Evolutionary conservation across 2,329 filamentous ascomycete genomes (phyloP).

Genomic region (Cyclaneusma minus): DNA sequence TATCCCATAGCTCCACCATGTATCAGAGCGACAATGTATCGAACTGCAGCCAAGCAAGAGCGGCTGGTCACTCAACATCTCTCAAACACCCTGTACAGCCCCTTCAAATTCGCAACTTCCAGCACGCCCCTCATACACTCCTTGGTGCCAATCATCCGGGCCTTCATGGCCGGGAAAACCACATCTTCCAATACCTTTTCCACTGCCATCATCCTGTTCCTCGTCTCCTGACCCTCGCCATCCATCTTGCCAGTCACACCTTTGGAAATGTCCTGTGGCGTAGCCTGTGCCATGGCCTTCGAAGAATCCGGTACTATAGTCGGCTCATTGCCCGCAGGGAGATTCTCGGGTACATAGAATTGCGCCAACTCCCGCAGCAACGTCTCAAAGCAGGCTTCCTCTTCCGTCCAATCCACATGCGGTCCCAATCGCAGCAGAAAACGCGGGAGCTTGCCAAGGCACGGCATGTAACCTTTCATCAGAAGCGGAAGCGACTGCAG

Average conservation of each 20-base stretch:
- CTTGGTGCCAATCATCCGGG: conserved; percentile 68
- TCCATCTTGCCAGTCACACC: conserved; percentile 22
- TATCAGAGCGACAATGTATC: no score
- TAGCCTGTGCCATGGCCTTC: conserved; percentile 12
- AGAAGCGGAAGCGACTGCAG: conserved; percentile 70
- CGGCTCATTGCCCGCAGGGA: conserved; percentile 38
- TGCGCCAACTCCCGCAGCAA: conserved; percentile 77
- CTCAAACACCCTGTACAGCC: conserved; percentile 88
- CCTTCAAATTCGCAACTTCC: conserved; percentile 84
- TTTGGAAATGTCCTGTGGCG: conserved; percentile 12
- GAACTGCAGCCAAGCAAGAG: no score
- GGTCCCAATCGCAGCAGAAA: conserved; percentile 84
- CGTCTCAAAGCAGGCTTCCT: conserved; percentile 71
- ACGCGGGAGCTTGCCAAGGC: conserved; percentile 69
- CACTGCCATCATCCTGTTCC: conserved; percentile 50
- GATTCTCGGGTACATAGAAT: conserved; percentile 79
- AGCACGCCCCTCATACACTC: conserved; percentile 59
- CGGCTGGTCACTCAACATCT: conserved; percentile 67
- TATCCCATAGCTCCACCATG: no score
- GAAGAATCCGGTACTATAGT: conserved; percentile 11
- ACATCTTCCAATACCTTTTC: conserved; percentile 65
- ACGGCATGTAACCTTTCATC: conserved; percentile 76
- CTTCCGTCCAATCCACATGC: conserved; percentile 71
- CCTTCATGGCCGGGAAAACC: conserved; percentile 79
- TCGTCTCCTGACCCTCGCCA: conserved; percentile 31